These are phyloP conservation scores for Monilinia aucupariae DNA, from an alignment of 2,329 filamentous ascomycete species.

Conservation along the genomic window DNA sequence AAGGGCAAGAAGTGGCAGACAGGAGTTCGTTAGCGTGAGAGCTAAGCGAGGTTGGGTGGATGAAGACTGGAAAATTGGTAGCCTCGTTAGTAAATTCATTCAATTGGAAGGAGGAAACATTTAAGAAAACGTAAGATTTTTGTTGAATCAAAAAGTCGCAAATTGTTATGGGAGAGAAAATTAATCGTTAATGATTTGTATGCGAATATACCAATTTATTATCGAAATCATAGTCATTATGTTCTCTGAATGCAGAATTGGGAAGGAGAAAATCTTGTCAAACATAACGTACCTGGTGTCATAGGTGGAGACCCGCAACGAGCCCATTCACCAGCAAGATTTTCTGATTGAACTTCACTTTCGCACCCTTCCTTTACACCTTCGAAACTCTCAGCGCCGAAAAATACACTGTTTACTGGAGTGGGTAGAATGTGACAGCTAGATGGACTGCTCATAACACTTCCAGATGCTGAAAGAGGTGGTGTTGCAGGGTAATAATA, in stretches of 20 bases:
- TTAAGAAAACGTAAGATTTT: not conserved
- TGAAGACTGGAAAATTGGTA: constrained; percentile 48
- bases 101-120: not conserved
- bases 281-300: constrained; percentile 71
- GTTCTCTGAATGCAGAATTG: not conserved
- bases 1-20: constrained; percentile 70
- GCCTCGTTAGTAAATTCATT: constrained; percentile 12
- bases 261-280: not conserved
- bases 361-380: constrained; percentile 67
- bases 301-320: constrained; percentile 75
- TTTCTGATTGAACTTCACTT: constrained; percentile 64
- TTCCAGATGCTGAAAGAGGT: constrained; percentile 77
- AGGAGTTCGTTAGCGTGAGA: constrained; percentile 63
- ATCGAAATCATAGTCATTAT: not conserved
- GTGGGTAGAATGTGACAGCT: constrained; percentile 72
- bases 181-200: not conserved
- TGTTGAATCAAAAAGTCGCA: not conserved
- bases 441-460: constrained; percentile 79
- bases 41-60: constrained; percentile 61
- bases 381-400: constrained; percentile 61
- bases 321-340: constrained; percentile 70
- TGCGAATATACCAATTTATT: not conserved
- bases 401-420: constrained; percentile 76
- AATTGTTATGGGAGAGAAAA: not conserved
- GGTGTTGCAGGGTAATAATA: constrained; percentile 80